A percentile compares a stretch with the other conserved stretches of the same genome.
Conservation (phyloP, 768 basidiomycete species). For the Boletus patriciae region DNA sequence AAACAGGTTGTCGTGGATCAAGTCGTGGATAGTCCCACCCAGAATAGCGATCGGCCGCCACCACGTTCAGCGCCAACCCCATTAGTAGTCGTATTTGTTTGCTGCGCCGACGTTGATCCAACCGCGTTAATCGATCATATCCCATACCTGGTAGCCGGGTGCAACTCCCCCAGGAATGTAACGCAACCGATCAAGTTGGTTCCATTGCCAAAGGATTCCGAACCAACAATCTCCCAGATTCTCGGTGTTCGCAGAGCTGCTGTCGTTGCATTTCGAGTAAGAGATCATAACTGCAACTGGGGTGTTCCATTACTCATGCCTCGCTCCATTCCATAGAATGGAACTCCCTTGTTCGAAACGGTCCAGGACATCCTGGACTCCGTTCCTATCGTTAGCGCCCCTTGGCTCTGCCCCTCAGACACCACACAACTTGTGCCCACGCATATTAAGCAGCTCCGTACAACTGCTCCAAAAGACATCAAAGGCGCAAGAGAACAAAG, state of each 20-base stretch:
- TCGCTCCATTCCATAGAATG: slow-evolving; percentile 32
- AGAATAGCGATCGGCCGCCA: neutral
- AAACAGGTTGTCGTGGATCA: slow-evolving; percentile 9
- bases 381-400: slow-evolving; percentile 57
- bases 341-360: slow-evolving; percentile 39
- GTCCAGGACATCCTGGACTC: slow-evolving; percentile 44
- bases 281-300: slow-evolving; percentile 20
- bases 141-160: slow-evolving; percentile 73
- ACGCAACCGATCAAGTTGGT: slow-evolving; percentile 52
- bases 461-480: slow-evolving; percentile 79
- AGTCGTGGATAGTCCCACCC: neutral
- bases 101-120: slow-evolving; percentile 74
- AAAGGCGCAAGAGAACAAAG: slow-evolving; percentile 63
- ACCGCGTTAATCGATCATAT: slow-evolving; percentile 70
- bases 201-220: slow-evolving; percentile 66
- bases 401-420: slow-evolving; percentile 53
- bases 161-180: slow-evolving; percentile 48
- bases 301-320: slow-evolving; percentile 5
- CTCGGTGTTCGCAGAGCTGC: slow-evolving; percentile 69
- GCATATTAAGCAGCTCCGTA: slow-evolving; percentile 78
- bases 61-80: slow-evolving; percentile 8
- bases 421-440: slow-evolving; percentile 55
- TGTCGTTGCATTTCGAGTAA: slow-evolving; percentile 66
- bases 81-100: slow-evolving; percentile 57
- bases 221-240: slow-evolving; percentile 54